These are phyloP conservation scores for Rhizophora apiculata DNA, from an alignment of 345 rosid species.

Conservation along the genomic window DNA sequence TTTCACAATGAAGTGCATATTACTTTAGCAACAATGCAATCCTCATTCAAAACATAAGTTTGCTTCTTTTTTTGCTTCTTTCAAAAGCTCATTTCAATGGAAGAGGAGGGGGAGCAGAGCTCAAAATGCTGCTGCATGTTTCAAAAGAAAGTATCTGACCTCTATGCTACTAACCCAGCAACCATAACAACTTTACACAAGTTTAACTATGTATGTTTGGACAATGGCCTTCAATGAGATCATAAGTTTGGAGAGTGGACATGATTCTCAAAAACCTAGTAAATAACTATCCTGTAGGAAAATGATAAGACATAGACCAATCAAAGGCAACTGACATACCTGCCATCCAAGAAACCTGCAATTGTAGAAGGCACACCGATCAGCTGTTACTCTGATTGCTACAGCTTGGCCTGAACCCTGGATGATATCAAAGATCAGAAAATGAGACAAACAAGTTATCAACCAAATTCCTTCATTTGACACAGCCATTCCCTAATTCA, in stretches of 20 bases:
- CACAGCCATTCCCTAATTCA: background rate
- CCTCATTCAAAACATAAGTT: background rate
- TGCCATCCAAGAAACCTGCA: conserved; percentile 99
- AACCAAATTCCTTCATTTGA: background rate
- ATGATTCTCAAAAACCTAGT: too few species aligned
- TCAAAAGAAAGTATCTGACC: too few species aligned
- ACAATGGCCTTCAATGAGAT: background rate
- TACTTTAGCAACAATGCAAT: background rate
- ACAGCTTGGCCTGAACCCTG: conserved; percentile 99
- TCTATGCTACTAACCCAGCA: too few species aligned
- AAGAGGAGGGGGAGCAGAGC: too few species aligned
- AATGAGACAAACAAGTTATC: background rate
- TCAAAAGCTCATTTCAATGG: too few species aligned
- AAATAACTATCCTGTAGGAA: too few species aligned
- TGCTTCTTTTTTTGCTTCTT: too few species aligned
- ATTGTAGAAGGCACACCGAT: conserved; percentile 89
- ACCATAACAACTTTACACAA: too few species aligned
- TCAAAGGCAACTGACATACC: conserved; percentile 36
- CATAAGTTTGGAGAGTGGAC: background rate
- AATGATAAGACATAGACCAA: background rate
- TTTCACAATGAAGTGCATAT: background rate
- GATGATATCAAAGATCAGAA: conserved; percentile 9
- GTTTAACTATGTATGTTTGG: too few species aligned
- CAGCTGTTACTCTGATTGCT: conserved; percentile 90
- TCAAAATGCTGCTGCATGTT: too few species aligned